These are phyloP conservation scores for Breynia disticha DNA, from an alignment of 441 rosid species.

Conservation along the genomic window DNA sequence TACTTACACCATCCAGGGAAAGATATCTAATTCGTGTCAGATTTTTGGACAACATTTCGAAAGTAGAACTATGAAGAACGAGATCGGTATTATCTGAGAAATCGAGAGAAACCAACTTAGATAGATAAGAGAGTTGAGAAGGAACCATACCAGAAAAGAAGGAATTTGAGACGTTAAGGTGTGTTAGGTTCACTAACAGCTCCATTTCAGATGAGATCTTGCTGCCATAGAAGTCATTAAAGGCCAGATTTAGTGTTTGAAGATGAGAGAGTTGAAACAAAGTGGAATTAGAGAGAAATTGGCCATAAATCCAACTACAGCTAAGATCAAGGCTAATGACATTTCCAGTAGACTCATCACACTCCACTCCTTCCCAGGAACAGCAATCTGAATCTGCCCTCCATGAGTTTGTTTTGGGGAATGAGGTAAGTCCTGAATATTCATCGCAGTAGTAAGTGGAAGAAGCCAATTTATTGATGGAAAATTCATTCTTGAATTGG, in stretches of 20 bases:
- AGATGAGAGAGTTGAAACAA: neutral
- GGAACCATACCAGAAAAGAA: neutral
- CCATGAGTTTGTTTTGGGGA: constrained; percentile 23
- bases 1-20: neutral
- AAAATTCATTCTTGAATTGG: neutral
- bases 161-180: neutral
- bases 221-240: neutral
- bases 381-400: constrained; percentile 25
- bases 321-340: constrained; percentile 25
- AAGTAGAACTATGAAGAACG: neutral
- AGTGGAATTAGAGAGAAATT: neutral
- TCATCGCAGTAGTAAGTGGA: no score
- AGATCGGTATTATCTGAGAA: neutral
- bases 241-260: neutral
- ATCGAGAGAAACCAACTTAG: neutral
- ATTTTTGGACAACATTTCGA: neutral
- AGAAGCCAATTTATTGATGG: neutral
- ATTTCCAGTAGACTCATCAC: constrained; percentile 12
- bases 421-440: neutral
- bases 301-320: constrained; percentile 10
- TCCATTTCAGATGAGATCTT: neutral
- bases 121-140: neutral
- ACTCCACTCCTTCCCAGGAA: constrained; percentile 27
- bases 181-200: neutral
- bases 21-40: neutral